These are phyloP conservation scores for Sugiyamaella chiloensis DNA, from an alignment of 805 yeast genomes.

Conservation along the genomic window DNA sequence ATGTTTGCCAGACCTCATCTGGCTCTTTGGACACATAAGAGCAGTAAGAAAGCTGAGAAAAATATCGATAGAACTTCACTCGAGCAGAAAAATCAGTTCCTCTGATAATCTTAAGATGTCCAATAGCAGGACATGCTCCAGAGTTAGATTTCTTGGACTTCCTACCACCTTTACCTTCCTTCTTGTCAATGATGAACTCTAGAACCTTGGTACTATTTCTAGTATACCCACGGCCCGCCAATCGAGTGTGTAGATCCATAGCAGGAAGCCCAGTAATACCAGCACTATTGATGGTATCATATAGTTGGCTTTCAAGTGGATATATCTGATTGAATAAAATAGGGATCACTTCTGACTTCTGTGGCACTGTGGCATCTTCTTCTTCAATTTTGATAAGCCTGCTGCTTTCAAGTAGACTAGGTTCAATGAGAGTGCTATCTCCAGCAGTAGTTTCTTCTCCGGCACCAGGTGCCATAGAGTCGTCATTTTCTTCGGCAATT, in stretches of 20 bases:
- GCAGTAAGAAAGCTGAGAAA: constrained; percentile 44
- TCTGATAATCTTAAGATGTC: constrained; percentile 46
- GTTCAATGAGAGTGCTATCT: neutral
- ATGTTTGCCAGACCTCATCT: constrained; percentile 31
- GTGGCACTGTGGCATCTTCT: constrained; percentile 6
- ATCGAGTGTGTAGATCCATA: constrained; percentile 46
- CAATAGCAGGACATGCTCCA: constrained; percentile 32
- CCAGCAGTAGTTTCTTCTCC: constrained; percentile 27
- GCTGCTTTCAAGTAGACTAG: neutral
- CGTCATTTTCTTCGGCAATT: constrained; percentile 31
- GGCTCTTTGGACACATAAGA: constrained; percentile 31
- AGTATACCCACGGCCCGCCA: constrained; percentile 55
- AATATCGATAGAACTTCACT: constrained; percentile 64
- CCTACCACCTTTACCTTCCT: constrained; percentile 26
- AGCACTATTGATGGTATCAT: constrained; percentile 42
- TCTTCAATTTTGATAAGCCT: constrained; percentile 16
- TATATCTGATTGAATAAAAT: constrained; percentile 48
- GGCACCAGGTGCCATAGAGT: too few species aligned
- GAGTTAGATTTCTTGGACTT: constrained; percentile 9
- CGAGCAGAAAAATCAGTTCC: constrained; percentile 74
- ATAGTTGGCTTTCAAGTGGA: constrained; percentile 65
- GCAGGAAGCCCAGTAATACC: constrained; percentile 56
- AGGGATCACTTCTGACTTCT: neutral
- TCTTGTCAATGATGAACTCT: constrained; percentile 46
- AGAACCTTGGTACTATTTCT: constrained; percentile 51